Evolutionary conservation across 495 filamentous ascomycete species (phyloP), one percentile per base, ranked within the genome.

Genomic region (Penicillium salamii): DNA sequence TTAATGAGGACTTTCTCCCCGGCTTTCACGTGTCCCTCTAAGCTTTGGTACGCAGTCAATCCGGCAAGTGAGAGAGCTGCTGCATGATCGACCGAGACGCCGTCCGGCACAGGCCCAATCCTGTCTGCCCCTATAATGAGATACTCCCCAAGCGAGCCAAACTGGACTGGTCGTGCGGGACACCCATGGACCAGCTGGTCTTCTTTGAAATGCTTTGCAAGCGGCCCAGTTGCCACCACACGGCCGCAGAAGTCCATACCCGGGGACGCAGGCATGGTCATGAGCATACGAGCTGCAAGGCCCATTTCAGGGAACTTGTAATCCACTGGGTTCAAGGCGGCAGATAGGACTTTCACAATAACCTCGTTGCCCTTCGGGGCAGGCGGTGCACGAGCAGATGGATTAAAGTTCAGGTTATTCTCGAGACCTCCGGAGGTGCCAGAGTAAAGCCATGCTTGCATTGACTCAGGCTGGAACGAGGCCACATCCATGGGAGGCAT

Each of bases 1-100:
- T 87, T 87, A 53, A 89, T 75, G 61, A 88, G 84, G 23, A 89
- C 72, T 49, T 75, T 77, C 40, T 79, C 75, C 5, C 79, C 80
- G 0, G 56, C 19, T 34, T 73, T 70, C 40, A 84, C 74, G 53
- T 80, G 67, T 11, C 78, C 77, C n/a, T 66, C 66, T 20, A 88
- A 69, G 18, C 70, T 58, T 61, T 86, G 82, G 39, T 80, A 83
- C 0, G 82, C 79, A 1, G 84, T 83, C 54, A 77, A 52, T 0
- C 76, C 84, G 0, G 80, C 80, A 5, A 83, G 71, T 0, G 76
- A 76, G 11, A 86, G 26, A n/a, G 66, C 66, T 4, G 80, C 77
- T 0, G 75, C 80, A 29, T 79, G 62, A 12, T 77, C 70, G 0
- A 71, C 56, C 9, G 69, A 55, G 9, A 88, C 67, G 3, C 77